These are phyloP conservation scores for Amphibolis antarctica DNA, from an alignment of 106 monocot genomes.

Conservation along the genomic window DNA sequence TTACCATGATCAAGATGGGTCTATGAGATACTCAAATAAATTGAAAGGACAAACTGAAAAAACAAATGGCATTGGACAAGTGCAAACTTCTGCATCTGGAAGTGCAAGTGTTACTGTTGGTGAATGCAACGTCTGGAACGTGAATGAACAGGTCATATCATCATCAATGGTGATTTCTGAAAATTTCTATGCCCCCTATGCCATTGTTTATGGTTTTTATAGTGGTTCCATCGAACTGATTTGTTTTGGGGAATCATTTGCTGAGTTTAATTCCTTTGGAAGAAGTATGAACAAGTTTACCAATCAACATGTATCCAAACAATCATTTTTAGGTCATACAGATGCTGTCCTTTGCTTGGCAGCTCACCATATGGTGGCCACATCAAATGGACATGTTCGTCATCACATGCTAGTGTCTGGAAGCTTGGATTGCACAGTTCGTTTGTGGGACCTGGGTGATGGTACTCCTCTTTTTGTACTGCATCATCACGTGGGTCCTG, in stretches of 20 bases:
- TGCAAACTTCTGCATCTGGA: not conserved
- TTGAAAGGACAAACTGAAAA: not conserved
- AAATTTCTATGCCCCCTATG: conserved; percentile 49
- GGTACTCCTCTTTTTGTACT: conserved; percentile 41
- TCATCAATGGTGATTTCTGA: conserved; percentile 78
- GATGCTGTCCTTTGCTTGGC: conserved; percentile 82
- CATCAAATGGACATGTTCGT: conserved; percentile 15
- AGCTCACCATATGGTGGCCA: conserved; percentile 35
- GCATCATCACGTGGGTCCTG: conserved; percentile 83
- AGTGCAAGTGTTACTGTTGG: not conserved
- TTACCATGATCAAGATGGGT: not conserved
- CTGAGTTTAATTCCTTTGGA: conserved; percentile 14
- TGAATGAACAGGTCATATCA: conserved; percentile 30
- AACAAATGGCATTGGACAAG: not conserved
- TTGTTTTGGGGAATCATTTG: conserved; percentile 27
- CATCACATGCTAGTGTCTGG: conserved; percentile 53
- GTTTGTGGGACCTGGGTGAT: conserved; percentile 79
- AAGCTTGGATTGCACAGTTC: conserved; percentile 69
- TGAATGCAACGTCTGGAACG: not conserved
- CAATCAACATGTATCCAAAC: conserved; percentile 21
- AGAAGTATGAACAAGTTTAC: conserved; percentile 5
- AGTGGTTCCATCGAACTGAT: conserved; percentile 75
- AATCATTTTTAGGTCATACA: conserved; percentile 52
- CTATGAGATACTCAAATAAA: not conserved
- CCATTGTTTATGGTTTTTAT: conserved; percentile 80